Evolutionary conservation across 306 rosid species (phyloP).

Genomic region (Ormosia emarginata): DNA sequence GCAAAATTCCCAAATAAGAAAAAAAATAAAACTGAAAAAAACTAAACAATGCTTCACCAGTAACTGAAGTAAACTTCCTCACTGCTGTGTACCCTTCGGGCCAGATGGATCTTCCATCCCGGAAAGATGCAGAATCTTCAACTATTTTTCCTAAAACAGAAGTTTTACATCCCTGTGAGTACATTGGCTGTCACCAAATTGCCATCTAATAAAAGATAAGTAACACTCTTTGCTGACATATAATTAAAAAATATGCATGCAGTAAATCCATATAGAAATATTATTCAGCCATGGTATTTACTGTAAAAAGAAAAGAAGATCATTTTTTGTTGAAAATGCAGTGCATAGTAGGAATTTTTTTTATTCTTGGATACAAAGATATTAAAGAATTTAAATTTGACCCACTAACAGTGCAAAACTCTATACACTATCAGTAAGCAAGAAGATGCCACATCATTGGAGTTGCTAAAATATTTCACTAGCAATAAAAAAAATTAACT

Average conservation of each 20-base stretch:
- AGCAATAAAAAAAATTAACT: background rate
- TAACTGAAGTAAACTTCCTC: conserved; percentile 77
- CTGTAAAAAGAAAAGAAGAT: background rate
- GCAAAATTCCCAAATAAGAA: conserved; percentile 6
- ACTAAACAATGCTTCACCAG: conserved; percentile 48
- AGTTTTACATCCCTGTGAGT: conserved; percentile 6
- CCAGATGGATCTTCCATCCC: conserved; percentile 65
- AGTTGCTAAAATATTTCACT: conserved; percentile 3
- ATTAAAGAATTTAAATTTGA: background rate
- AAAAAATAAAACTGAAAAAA: background rate
- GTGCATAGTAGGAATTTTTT: background rate
- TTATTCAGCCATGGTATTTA: background rate
- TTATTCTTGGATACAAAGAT: background rate
- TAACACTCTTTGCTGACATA: background rate
- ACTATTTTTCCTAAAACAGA: conserved; percentile 72
- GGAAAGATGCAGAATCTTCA: conserved; percentile 62
- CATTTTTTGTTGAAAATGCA: background rate
- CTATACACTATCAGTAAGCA: background rate
- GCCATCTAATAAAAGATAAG: background rate
- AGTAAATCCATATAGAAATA: background rate
- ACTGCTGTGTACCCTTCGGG: conserved; percentile 94
- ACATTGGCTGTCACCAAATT: conserved; percentile 4
- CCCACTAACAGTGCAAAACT: background rate
- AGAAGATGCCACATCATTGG: background rate
- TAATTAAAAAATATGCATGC: background rate